Base-by-base conservation (phyloP, 2,329 filamentous ascomycete genomes). In the Diaporthe capsici region DNA sequence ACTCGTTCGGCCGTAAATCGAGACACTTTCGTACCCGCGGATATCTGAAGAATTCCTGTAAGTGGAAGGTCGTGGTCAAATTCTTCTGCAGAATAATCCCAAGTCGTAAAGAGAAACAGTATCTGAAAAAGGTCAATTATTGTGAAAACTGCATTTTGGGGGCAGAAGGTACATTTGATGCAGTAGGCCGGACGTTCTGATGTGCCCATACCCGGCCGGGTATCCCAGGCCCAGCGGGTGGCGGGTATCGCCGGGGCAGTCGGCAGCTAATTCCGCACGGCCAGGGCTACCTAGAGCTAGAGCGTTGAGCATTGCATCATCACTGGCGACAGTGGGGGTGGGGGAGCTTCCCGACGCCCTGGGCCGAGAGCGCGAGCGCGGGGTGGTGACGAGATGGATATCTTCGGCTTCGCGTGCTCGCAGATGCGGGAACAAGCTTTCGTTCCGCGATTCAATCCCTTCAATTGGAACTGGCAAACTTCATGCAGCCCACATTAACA, bases 241-340 rank as follows among this genome's bases (percentile, higher is more conserved):
- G 57, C 71, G 57, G 71, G 28, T 55, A 72, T 20, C 22, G 63
- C 22, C 44, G 71, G 71, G 71, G 71, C 10, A 44, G 8, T 17
- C 6, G 31, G 34, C 31, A 13, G n/a, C 55, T 10, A n/a, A 60
- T 58, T 71, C 53, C 37, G 55, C 55, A 3, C 42, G 10, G 42
- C 39, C 25, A 25, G 12, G 2, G 39, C 34, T 17, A 47, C 31
- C 31, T 31, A 10, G 22, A 10, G 39, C 25, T 2, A 28, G 20
- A 28, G 28, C 70, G 57, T 15, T 31, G 31, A 37, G 71, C 71
- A 65, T 73, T 73, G 71, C 71, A 65, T 73, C 71, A 73, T 73
- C 58, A 65, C 58, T 39, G 22, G 53, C 39, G 37, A 49, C 34
- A 58, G 34, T 71, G 51, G 67, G 61, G 28, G 28, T 37, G 31